Base-by-base conservation (phyloP, 805 yeast species). In the Saccharomycopsis schoenii region DNA sequence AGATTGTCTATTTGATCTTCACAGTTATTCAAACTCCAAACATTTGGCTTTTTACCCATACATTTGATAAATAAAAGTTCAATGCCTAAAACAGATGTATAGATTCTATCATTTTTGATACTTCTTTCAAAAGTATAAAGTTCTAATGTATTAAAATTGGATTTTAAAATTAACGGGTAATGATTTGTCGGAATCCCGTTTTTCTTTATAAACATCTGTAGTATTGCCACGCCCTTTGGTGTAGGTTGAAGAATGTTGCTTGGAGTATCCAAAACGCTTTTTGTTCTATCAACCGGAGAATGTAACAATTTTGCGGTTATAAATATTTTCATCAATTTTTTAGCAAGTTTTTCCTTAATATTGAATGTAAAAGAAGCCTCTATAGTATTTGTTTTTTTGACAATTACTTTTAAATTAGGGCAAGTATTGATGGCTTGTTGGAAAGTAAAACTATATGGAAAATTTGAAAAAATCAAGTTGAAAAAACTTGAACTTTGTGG, bases 221-320 rank as follows among this genome's bases (percentile, higher is more conserved):
- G 71, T 0, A 89, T 68, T 0, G 90, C 84, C 8, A 90, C 83
- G 1, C 97, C 98, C 68, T 93, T 93, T 0, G 97, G 91, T 0
- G 97, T 89, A 3, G 97, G 96, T 69, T 93, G 97, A 36, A 89
- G 68, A 1, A 75, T 62, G 0, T 76, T 73, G 3, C 72, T 74
- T 5, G 84, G 77, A 14, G 24, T 19, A 10, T 47, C 52, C 15
- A 47, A 24, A 51, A 69, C 73, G 14, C 69, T 65, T 52, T 87
- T 69, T 0, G 96, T 89, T 67, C 93, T 74, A 64, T 87, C 91
- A 2, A 82, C 80, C 0, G 96, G 96, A 14, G 82, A 80, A 69
- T 90, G 96, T 10, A 90, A 66, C 1, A 89, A 71, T 64, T 82
- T 83, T 0, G 89, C 86, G 1, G 74, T 74, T 76, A 81, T 83